These are phyloP conservation scores for Neostapfia colusana DNA, from an alignment of 176 grass and related monocot species.

Conservation along the genomic window DNA sequence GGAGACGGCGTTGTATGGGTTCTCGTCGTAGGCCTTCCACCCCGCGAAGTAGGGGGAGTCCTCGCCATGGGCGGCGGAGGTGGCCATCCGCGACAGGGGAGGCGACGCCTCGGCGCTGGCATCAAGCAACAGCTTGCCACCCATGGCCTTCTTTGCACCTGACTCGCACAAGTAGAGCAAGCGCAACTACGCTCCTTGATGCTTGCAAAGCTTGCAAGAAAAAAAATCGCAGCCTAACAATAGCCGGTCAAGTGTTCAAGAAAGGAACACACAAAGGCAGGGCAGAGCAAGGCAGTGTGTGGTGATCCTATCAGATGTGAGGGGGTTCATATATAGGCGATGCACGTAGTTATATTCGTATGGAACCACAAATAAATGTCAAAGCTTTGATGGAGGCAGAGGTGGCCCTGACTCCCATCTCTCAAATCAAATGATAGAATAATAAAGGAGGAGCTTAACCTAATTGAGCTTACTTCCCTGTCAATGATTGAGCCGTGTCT, in stretches of 20 bases:
- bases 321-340: slow-evolving; percentile 35
- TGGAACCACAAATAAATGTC: slow-evolving; percentile 36
- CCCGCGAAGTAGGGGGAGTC: slow-evolving; percentile 92
- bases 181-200: not conserved
- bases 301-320: slow-evolving; percentile 30
- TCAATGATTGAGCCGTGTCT: slow-evolving; percentile 26
- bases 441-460: not conserved
- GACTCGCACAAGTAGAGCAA: not conserved
- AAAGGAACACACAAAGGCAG: not conserved
- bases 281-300: not conserved
- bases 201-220: not conserved
- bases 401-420: not conserved
- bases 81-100: slow-evolving; percentile 58
- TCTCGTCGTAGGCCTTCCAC: slow-evolving; percentile 78
- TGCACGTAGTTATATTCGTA: slow-evolving; percentile 23
- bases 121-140: slow-evolving; percentile 38
- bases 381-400: not conserved
- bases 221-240: not conserved
- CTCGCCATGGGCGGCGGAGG: slow-evolving; percentile 64
- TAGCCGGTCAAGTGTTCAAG: slow-evolving; percentile 19
- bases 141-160: slow-evolving; percentile 23
- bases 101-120: not conserved
- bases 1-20: slow-evolving; percentile 62
- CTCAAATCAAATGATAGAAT: slow-evolving; percentile 12
- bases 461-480: not conserved